These are phyloP conservation scores for Barbarea vulgaris DNA, from an alignment of 345 rosid species.

Conservation along the genomic window DNA sequence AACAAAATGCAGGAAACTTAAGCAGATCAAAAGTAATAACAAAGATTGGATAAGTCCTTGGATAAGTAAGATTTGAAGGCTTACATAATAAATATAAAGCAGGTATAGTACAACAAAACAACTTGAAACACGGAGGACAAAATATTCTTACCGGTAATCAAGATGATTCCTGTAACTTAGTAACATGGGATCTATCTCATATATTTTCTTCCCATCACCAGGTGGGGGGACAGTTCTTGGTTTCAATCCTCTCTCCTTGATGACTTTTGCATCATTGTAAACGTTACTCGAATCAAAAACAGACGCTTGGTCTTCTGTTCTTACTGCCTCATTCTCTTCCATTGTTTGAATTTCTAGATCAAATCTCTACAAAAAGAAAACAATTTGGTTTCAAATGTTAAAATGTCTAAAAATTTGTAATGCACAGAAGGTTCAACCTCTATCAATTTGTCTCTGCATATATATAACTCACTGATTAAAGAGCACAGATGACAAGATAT, in stretches of 20 bases:
- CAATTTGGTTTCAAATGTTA: not conserved
- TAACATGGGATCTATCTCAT: constrained; percentile 82
- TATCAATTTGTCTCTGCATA: not conserved
- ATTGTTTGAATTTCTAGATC: constrained; percentile 45
- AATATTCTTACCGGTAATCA: constrained; percentile 70
- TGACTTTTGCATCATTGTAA: constrained; percentile 28
- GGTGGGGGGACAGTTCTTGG: constrained; percentile 66
- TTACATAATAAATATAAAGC: not conserved
- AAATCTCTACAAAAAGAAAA: constrained; percentile 42
- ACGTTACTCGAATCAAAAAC: constrained; percentile 31
- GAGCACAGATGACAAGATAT: constrained; percentile 21
- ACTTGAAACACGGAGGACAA: not conserved
- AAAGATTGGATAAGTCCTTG: too few species aligned
- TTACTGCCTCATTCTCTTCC: constrained; percentile 49
- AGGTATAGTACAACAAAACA: constrained; percentile 12
- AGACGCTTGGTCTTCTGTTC: constrained; percentile 45
- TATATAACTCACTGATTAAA: constrained; percentile 23
- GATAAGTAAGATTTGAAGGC: not conserved
- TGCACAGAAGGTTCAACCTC: constrained; percentile 4
- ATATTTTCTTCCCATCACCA: constrained; percentile 71
- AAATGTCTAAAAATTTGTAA: not conserved
- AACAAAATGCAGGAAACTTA: constrained; percentile 24
- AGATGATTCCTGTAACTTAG: constrained; percentile 63
- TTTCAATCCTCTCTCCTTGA: constrained; percentile 46
- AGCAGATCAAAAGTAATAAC: not conserved